Percentiles rank a stretch among this genome's conserved stretches.
Conservation (phyloP, 148 eudicot genomes). For the Chenopodium quinoa region DNA sequence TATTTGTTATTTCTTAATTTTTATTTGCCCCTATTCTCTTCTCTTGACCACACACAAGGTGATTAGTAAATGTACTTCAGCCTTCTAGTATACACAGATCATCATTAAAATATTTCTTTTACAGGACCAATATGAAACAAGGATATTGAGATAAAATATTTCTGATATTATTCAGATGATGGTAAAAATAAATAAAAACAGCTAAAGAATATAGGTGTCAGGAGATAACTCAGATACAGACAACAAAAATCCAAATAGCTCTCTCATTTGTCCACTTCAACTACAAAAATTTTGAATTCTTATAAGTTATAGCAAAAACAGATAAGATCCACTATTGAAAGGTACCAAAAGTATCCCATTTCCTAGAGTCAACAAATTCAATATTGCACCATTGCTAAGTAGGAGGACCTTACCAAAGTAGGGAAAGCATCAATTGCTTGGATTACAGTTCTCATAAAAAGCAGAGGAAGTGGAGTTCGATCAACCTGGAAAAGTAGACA, state of each 20-base stretch:
- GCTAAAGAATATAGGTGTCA: background rate
- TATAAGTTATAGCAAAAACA: background rate
- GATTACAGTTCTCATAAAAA: conserved; percentile 96
- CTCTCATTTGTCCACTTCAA: background rate
- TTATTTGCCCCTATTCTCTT: background rate
- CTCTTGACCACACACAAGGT: background rate
- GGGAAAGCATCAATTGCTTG: conserved; percentile 95
- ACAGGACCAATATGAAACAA: background rate
- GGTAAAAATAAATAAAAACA: background rate
- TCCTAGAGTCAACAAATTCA: background rate
- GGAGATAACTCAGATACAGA: background rate
- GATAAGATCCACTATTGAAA: background rate
- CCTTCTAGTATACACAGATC: background rate
- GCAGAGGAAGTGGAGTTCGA: conserved; percentile 83
- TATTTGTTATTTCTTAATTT: too few relatives aligned
- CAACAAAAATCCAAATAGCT: background rate
- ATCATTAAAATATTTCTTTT: background rate
- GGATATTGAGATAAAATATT: background rate
- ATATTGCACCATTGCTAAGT: conserved; percentile 4
- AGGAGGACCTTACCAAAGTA: conserved; percentile 55
- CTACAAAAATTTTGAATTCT: background rate
- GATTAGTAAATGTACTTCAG: too few relatives aligned
- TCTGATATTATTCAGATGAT: background rate
- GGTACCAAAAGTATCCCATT: background rate
- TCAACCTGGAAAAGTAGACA: conserved; percentile 57